Evolutionary conservation across 768 basidiomycete genomes (phyloP).

Genomic region (Panellus pusillus): DNA sequence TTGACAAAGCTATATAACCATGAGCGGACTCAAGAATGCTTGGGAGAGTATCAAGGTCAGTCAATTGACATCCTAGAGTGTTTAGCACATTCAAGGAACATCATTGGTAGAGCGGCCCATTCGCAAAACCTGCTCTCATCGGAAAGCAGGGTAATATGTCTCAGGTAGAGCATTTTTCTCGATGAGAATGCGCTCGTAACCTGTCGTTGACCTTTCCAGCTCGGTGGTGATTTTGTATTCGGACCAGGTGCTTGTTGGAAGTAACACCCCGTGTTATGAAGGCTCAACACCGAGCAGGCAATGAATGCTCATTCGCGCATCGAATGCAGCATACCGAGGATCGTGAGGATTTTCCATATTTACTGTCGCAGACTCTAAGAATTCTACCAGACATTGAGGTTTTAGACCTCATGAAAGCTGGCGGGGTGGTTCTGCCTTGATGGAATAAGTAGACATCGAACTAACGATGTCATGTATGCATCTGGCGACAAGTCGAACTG

Average conservation of each 20-base stretch:
- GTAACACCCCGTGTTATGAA: background rate
- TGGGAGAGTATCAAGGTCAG: slow-evolving; percentile 35
- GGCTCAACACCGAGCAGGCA: slow-evolving; percentile 30
- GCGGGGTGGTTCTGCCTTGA: slow-evolving; percentile 32
- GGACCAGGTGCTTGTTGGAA: slow-evolving; percentile 47
- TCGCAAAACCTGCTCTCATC: slow-evolving; percentile 45
- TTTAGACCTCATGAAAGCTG: slow-evolving; percentile 45
- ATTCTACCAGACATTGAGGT: slow-evolving; percentile 45
- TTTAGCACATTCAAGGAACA: background rate
- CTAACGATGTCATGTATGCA: no score
- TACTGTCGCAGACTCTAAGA: background rate
- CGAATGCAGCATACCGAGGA: slow-evolving; percentile 66
- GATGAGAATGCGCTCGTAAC: no score
- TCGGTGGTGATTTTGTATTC: slow-evolving; percentile 65
- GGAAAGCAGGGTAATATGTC: slow-evolving; percentile 64
- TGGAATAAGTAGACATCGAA: no score
- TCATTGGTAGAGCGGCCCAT: slow-evolving; percentile 32
- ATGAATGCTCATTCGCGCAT: slow-evolving; percentile 49
- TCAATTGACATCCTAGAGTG: background rate
- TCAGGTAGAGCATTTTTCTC: no score
- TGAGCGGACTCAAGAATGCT: slow-evolving; percentile 29
- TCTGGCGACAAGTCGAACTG: no score
- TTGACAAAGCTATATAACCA: slow-evolving; percentile 38
- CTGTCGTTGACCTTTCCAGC: slow-evolving; percentile 30
- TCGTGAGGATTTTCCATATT: slow-evolving; percentile 37